Percentiles rank a stretch among this genome's conserved stretches.
Evolutionary conservation across 306 rosid genomes (phyloP).

Genomic region (Lathyrus aphaca): DNA sequence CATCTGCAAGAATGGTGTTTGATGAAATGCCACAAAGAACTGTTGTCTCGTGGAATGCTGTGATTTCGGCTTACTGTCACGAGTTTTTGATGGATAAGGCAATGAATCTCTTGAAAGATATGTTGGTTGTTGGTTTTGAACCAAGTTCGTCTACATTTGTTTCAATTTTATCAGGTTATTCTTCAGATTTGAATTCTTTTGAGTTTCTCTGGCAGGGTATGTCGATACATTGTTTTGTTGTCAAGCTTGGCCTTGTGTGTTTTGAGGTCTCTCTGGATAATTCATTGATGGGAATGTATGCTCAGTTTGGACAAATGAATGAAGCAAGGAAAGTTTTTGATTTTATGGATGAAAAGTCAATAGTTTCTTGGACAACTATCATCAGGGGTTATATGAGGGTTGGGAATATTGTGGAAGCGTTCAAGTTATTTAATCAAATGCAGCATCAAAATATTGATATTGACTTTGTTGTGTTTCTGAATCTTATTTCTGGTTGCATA

Average conservation of each 20-base stretch:
- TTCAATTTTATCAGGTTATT: conserved; percentile 46
- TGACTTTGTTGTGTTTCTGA: not conserved
- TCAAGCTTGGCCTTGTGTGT: conserved; percentile 46
- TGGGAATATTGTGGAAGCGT: conserved; percentile 35
- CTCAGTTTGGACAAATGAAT: conserved; percentile 35
- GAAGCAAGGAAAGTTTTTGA: conserved; percentile 48
- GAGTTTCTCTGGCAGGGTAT: conserved; percentile 31
- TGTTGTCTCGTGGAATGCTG: conserved; percentile 63
- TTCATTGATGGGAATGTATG: conserved; percentile 53
- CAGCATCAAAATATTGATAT: conserved; percentile 29
- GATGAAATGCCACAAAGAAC: conserved; percentile 58
- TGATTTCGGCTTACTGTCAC: conserved; percentile 62
- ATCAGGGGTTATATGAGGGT: conserved; percentile 51
- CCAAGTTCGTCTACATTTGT: conserved; percentile 47
- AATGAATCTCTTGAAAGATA: conserved; percentile 45
- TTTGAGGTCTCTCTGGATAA: conserved; percentile 45
- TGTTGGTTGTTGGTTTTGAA: conserved; percentile 48
- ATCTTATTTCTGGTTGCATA: conserved; percentile 7
- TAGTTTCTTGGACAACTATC: conserved; percentile 55
- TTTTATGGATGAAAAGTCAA: conserved; percentile 44
- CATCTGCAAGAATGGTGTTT: conserved; percentile 45
- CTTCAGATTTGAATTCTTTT: conserved; percentile 28
- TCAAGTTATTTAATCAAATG: conserved; percentile 46
- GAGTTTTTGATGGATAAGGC: conserved; percentile 45
- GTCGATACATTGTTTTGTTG: conserved; percentile 48